phyloP scores from a whole-genome alignment of 495 filamentous ascomycete species.

The Hypomontagnella submonticulosa region DNA sequence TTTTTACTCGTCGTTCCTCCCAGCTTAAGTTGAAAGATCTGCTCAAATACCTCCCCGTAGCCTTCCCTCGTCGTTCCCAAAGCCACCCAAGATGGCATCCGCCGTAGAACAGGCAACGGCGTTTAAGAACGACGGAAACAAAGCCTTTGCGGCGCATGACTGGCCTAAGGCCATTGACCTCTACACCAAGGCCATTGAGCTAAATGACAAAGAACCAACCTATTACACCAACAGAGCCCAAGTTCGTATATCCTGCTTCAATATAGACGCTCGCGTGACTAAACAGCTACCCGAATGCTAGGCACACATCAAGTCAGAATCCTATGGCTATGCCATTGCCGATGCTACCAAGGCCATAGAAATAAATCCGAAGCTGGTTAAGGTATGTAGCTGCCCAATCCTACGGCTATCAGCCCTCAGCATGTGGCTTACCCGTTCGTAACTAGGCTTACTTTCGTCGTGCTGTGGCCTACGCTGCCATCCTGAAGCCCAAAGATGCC shows the following conservation, averaged over 20 bases:
- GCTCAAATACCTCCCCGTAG: constrained; percentile 1
- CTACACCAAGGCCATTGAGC: constrained; percentile 90
- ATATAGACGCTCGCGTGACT: constrained; percentile 59
- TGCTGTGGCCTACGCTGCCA: constrained; percentile 89
- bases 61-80: constrained; percentile 9
- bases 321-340: constrained; percentile 89
- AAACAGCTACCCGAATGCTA: constrained; percentile 52
- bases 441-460: constrained; percentile 92
- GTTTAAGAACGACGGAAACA: constrained; percentile 93
- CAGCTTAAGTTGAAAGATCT: no score
- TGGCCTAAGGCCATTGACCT: constrained; percentile 86
- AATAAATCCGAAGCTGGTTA: constrained; percentile 85
- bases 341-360: constrained; percentile 96
- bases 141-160: constrained; percentile 87
- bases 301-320: constrained; percentile 95
- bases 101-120: constrained; percentile 73
- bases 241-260: constrained; percentile 61
- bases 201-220: constrained; percentile 83
- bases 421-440: constrained; percentile 9
- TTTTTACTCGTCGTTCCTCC: background rate
- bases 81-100: constrained; percentile 36
- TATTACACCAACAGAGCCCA: constrained; percentile 96
- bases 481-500: constrained; percentile 85
- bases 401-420: background rate
- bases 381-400: constrained; percentile 62